phyloP scores from a whole-genome alignment of 2,329 filamentous ascomycete genomes.

The Biscogniauxia marginata region DNA sequence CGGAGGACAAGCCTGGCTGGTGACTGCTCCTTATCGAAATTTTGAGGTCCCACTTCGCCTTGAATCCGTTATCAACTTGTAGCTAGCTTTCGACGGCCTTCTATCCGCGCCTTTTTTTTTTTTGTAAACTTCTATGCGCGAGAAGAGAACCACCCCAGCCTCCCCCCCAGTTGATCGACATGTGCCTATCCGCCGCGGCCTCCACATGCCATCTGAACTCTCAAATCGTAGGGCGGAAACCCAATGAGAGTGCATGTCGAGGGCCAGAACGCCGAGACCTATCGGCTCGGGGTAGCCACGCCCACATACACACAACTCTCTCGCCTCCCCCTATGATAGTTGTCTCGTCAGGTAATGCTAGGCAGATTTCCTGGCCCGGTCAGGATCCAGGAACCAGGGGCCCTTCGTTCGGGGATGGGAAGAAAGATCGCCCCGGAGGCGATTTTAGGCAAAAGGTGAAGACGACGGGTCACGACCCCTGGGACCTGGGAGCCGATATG shows the following conservation, averaged over 20 bases:
- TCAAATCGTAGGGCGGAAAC: not conserved
- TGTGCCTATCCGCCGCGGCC: not conserved
- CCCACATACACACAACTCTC: not conserved
- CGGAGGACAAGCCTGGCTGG: constrained; percentile 3
- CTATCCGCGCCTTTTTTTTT: not conserved
- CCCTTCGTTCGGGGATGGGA: not conserved
- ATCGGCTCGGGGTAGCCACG: not conserved
- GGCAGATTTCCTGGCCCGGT: not conserved
- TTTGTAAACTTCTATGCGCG: not conserved
- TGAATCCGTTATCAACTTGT: not conserved
- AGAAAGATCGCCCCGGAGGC: not conserved
- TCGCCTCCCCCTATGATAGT: not conserved
- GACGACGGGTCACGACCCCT: not conserved
- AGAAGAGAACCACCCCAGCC: not conserved
- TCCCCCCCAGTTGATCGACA: not conserved
- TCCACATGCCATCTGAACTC: not conserved
- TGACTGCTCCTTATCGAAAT: not conserved
- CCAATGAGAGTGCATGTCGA: not conserved
- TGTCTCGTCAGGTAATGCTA: not conserved
- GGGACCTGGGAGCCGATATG: constrained; percentile 3
- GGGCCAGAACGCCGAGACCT: not conserved
- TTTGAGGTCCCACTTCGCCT: not conserved
- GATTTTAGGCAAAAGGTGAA: constrained; percentile 4
- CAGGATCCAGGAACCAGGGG: not conserved
- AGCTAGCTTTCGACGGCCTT: not conserved